phyloP scores from a whole-genome alignment of 2,329 filamentous ascomycete genomes.

The Plectosphaerella sp. region DNA sequence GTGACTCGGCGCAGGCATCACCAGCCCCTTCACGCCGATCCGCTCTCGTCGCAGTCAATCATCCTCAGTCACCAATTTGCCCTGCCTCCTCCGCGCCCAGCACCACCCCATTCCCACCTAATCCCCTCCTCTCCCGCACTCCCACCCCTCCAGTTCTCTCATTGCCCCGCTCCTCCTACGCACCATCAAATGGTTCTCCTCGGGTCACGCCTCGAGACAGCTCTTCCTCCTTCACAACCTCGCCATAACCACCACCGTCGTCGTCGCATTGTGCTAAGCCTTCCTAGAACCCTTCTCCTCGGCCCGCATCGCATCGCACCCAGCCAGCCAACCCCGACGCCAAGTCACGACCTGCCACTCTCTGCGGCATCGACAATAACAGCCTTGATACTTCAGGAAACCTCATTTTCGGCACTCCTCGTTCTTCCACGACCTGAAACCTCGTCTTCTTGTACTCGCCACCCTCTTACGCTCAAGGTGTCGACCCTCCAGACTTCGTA shows the following conservation, averaged over 20 bases:
- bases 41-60: neutral
- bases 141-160: neutral
- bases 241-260: too few relatives aligned
- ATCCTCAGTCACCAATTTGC: neutral
- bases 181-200: slow-evolving; percentile 22
- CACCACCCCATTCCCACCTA: slow-evolving; percentile 2
- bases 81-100: slow-evolving; percentile 1
- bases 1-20: neutral
- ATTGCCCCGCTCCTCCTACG: slow-evolving; percentile 3
- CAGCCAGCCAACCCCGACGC: neutral
- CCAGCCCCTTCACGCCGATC: neutral
- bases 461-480: neutral
- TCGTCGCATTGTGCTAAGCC: neutral
- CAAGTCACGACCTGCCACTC: neutral
- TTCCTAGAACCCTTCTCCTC: neutral
- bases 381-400: neutral
- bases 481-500: neutral
- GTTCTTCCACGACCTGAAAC: neutral
- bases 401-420: neutral
- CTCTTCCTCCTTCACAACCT: slow-evolving; percentile 8
- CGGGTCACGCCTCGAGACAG: slow-evolving; percentile 27
- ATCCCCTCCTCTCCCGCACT: neutral
- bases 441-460: neutral
- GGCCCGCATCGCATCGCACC: neutral
- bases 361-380: neutral